phyloP scores from a whole-genome alignment of 768 basidiomycete species.

The Lactifluus volemus region DNA sequence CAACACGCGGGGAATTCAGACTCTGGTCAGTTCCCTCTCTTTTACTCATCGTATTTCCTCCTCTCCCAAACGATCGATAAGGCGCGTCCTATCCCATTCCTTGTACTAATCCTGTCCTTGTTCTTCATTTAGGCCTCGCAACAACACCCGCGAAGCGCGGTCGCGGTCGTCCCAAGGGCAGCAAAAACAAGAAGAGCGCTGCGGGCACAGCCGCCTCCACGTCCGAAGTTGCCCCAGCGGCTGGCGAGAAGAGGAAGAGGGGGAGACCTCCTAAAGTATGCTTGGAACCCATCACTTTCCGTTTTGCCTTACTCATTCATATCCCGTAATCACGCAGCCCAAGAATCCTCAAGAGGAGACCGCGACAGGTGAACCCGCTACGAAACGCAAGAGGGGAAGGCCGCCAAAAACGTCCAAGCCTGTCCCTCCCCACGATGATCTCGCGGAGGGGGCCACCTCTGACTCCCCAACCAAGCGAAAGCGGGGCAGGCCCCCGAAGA shows the following conservation, averaged over 20 bases:
- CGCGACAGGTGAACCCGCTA: conserved; percentile 25
- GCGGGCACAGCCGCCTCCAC: conserved; percentile 26
- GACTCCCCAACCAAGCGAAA: conserved; percentile 57
- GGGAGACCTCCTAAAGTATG: conserved; percentile 45
- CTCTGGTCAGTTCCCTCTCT: conserved; percentile 22
- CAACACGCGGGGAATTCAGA: conserved; percentile 29
- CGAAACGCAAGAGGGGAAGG: conserved; percentile 64
- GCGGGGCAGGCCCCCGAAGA: conserved; percentile 60
- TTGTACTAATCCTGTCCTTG: conserved; percentile 20
- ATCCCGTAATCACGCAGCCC: conserved; percentile 12
- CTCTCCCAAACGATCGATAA: conserved; percentile 18
- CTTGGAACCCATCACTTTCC: not conserved
- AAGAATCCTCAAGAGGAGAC: conserved; percentile 41
- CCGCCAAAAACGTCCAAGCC: conserved; percentile 61
- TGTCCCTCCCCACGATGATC: conserved; percentile 30
- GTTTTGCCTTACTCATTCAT: not conserved
- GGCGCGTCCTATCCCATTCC: conserved; percentile 19
- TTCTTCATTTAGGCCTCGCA: conserved; percentile 28
- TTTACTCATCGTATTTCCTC: not conserved
- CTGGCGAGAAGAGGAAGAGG: conserved; percentile 36
- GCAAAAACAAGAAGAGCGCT: conserved; percentile 59
- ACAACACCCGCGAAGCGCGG: conserved; percentile 56
- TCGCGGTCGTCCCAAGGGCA: conserved; percentile 84
- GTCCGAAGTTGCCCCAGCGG: conserved; percentile 23
- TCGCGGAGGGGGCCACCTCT: conserved; percentile 31